Conservation (phyloP, 805 yeast species). For the Hanseniaspora vineae region DNA sequence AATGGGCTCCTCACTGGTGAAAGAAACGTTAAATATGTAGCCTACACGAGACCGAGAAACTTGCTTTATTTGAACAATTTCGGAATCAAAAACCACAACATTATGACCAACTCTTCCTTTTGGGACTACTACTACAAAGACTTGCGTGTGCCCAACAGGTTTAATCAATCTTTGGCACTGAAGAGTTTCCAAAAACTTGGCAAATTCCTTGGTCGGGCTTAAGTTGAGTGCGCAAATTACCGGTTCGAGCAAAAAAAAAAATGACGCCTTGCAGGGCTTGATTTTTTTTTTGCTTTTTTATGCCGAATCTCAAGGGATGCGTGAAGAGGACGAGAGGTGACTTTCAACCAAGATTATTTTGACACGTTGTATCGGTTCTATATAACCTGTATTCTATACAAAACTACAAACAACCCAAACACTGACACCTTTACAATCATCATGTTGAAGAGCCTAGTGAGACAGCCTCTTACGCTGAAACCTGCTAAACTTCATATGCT, state of each 20-base stretch:
- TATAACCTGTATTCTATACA: too few relatives aligned
- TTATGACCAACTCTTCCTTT: slow-evolving; percentile 9
- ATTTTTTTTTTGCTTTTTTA: not conserved
- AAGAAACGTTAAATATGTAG: slow-evolving; percentile 45
- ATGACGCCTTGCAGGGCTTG: not conserved
- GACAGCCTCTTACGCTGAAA: too few relatives aligned
- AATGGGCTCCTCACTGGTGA: slow-evolving; percentile 10
- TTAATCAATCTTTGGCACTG: not conserved
- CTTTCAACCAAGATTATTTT: too few relatives aligned
- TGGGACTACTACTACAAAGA: slow-evolving; percentile 22
- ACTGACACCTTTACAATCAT: too few relatives aligned
- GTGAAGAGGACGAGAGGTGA: too few relatives aligned
- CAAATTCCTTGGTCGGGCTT: too few relatives aligned
- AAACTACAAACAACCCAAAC: too few relatives aligned
- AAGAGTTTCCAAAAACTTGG: not conserved
- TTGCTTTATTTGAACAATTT: slow-evolving; percentile 21
- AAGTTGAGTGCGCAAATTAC: too few relatives aligned
- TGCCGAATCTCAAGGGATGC: too few relatives aligned
- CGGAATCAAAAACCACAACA: not conserved
- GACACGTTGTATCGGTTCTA: too few relatives aligned
- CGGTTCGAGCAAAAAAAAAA: slow-evolving; percentile 16
- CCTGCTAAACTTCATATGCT: too few relatives aligned
- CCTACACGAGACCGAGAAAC: slow-evolving; percentile 46
- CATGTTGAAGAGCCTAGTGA: too few relatives aligned
- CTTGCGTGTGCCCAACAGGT: slow-evolving; percentile 6